A percentile compares a stretch with the other conserved stretches of the same genome.
phyloP scores from a whole-genome alignment of 371 early-diverging fungal genomes.

The Mucor racemosus region DNA sequence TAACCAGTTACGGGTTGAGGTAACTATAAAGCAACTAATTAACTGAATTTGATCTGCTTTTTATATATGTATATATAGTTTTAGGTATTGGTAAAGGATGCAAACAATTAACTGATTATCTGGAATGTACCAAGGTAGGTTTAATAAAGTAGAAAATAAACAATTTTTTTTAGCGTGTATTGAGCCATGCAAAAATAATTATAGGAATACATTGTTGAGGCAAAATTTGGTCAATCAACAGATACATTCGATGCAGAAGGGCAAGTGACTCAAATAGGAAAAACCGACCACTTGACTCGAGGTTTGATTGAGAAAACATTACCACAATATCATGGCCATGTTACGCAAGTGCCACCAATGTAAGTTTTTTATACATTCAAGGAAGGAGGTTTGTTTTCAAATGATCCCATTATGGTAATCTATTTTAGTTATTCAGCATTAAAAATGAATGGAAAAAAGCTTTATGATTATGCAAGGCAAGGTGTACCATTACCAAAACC shows the following conservation, averaged over 20 bases:
- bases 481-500: constrained; percentile 37
- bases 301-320: constrained; percentile 30
- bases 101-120: constrained; percentile 41
- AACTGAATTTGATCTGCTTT: not conserved
- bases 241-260: constrained; percentile 57
- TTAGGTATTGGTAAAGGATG: constrained; percentile 55
- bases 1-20: not conserved
- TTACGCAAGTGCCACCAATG: constrained; percentile 56
- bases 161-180: too few relatives aligned
- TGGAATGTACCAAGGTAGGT: constrained; percentile 42
- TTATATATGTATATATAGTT: constrained; percentile 16
- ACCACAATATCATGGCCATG: constrained; percentile 40
- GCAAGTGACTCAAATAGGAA: constrained; percentile 26
- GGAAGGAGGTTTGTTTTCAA: constrained; percentile 10
- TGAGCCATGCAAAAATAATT: not conserved
- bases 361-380: constrained; percentile 24
- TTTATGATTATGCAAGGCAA: constrained; percentile 58
- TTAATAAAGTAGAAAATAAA: not conserved
- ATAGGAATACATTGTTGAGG: constrained; percentile 50
- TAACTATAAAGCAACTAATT: not conserved
- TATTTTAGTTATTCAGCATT: constrained; percentile 52
- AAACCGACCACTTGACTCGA: constrained; percentile 36
- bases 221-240: constrained; percentile 49
- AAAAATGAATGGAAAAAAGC: constrained; percentile 49
- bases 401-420: constrained; percentile 6